Conservation (phyloP, 495 filamentous ascomycete genomes). For the Sordaria brevicollis region DNA sequence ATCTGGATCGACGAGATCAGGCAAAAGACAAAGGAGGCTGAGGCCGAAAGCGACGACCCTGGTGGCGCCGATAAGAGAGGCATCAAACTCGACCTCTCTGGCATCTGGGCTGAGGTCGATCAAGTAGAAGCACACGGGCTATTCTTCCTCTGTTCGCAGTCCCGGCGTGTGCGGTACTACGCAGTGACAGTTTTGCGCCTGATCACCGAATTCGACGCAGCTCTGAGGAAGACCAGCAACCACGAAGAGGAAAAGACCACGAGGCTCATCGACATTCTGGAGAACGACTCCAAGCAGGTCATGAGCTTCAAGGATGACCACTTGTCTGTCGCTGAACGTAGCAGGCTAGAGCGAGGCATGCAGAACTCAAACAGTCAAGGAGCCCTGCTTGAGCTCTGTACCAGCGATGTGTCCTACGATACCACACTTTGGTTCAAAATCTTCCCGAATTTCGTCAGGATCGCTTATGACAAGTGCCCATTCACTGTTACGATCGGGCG, state of each 20-base stretch:
- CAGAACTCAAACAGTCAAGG: conserved; percentile 73
- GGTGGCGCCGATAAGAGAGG: conserved; percentile 46
- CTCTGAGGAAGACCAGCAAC: conserved; percentile 54
- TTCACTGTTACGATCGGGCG: conserved; percentile 82
- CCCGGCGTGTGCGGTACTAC: conserved; percentile 74
- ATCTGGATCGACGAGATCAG: conserved; percentile 98
- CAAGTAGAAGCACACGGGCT: conserved; percentile 94
- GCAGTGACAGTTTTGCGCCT: conserved; percentile 86
- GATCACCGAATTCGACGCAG: conserved; percentile 88
- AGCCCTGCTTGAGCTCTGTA: conserved; percentile 85
- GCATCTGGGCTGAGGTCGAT: conserved; percentile 83
- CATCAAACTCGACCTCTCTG: conserved; percentile 76
- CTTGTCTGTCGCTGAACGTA: conserved; percentile 83
- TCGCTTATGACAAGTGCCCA: conserved; percentile 83
- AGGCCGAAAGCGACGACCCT: conserved; percentile 50
- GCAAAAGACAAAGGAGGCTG: conserved; percentile 67
- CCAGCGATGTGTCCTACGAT: conserved; percentile 91
- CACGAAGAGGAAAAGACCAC: conserved; percentile 44
- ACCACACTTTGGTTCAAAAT: conserved; percentile 94
- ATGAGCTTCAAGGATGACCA: conserved; percentile 90
- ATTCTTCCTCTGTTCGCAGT: conserved; percentile 98
- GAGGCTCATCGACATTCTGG: conserved; percentile 82
- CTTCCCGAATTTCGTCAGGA: conserved; percentile 88
- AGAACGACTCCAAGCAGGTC: conserved; percentile 78
- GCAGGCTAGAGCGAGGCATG: conserved; percentile 83